These are phyloP conservation scores for Hericium rajendrae DNA, from an alignment of 768 basidiomycete genomes.

Conservation along the genomic window DNA sequence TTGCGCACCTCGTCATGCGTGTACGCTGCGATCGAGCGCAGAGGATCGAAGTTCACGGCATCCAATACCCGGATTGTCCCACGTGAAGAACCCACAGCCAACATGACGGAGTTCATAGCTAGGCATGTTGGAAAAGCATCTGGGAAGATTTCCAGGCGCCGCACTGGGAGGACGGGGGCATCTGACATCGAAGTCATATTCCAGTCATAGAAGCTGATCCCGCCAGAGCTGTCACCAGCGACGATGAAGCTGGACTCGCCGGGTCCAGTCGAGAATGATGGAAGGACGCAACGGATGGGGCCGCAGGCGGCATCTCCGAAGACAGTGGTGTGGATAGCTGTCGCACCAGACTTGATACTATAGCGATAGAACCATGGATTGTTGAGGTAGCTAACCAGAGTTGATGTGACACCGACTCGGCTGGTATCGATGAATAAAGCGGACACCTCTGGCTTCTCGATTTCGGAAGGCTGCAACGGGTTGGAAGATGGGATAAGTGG, in stretches of 20 bases:
- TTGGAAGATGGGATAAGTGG: background rate
- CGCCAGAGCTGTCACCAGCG: conserved; percentile 57
- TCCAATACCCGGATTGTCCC: conserved; percentile 60
- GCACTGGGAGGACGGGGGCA: conserved; percentile 23
- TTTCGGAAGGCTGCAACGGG: background rate
- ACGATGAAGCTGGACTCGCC: conserved; percentile 43
- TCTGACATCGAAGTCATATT: conserved; percentile 7
- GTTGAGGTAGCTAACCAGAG: conserved; percentile 45
- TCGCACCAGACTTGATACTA: conserved; percentile 24
- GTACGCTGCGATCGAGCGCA: conserved; percentile 48
- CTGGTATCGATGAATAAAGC: conserved; percentile 5
- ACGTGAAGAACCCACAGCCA: conserved; percentile 56
- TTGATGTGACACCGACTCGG: conserved; percentile 11
- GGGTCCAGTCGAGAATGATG: conserved; percentile 34
- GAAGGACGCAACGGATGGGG: conserved; percentile 37
- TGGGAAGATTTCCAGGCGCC: conserved; percentile 52
- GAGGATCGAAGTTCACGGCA: conserved; percentile 45
- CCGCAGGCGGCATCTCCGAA: conserved; percentile 49
- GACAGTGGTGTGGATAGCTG: conserved; percentile 23
- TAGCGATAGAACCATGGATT: conserved; percentile 46
- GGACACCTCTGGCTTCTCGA: background rate
- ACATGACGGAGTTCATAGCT: conserved; percentile 45
- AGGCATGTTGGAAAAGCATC: conserved; percentile 59
- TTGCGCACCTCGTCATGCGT: conserved; percentile 34
- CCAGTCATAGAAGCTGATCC: conserved; percentile 54